Percentiles rank a stretch among this genome's conserved stretches.
Evolutionary conservation across 73 alveolate species (phyloP).

Genomic region (Diophrys sp.): DNA sequence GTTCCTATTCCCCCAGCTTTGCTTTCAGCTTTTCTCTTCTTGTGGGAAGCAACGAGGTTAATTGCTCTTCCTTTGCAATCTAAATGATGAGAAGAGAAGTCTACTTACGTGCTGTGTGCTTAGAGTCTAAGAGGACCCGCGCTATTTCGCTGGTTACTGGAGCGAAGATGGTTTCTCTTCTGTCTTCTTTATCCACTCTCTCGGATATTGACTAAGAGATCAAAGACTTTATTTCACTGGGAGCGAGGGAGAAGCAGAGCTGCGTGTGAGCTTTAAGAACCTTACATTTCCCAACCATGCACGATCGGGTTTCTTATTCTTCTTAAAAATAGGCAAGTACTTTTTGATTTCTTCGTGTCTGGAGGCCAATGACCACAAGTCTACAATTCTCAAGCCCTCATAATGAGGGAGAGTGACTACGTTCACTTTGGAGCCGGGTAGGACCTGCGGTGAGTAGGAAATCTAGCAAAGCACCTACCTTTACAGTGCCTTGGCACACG

Average conservation of each 20-base stretch:
- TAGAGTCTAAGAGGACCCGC: not conserved
- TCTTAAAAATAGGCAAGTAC: not conserved
- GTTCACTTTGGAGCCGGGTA: not conserved
- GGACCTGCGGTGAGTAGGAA: not conserved
- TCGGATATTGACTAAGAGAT: not conserved
- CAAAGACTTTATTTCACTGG: not conserved
- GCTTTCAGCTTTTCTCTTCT: not conserved
- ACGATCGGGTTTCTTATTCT: not conserved
- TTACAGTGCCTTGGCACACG: not conserved
- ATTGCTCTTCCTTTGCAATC: not conserved
- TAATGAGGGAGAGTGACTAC: not conserved
- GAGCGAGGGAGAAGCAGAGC: not conserved
- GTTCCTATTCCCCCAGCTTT: not conserved
- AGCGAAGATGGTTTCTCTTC: not conserved
- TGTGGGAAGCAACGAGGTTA: not conserved
- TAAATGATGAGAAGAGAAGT: too few species aligned
- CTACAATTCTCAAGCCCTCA: not conserved
- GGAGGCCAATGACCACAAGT: not conserved
- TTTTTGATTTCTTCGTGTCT: not conserved
- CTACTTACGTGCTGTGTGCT: not conserved
- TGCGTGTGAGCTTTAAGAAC: not conserved
- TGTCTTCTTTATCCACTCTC: not conserved
- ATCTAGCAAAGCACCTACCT: not conserved
- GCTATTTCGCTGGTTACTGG: not conserved
- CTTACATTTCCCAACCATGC: not conserved